Base-by-base conservation (phyloP, 1,139 yeast species). In the Kurtzmaniella natalensis region DNA sequence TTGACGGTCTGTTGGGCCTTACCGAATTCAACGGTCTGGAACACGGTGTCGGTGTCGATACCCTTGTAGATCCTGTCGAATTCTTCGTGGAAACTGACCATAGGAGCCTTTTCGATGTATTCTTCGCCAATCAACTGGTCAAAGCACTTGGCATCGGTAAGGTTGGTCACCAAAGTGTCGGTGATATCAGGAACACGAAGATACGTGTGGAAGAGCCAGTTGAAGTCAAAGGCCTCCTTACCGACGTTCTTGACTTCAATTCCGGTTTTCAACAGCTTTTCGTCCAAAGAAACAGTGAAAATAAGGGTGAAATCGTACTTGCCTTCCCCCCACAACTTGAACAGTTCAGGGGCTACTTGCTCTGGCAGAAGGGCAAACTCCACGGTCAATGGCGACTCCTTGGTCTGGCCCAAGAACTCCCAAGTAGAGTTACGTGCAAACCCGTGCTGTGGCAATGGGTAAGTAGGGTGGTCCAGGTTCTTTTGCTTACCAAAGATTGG, bases 161-260 rank as follows among this genome's bases (percentile, higher is more conserved):
- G 68, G 43, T 94, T 94, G 38, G 80, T 76, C 15, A 92, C 89
- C 44, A 81, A 63, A 1, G 81, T 75, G 43, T 82, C 87, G 38
- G 81, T 81, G 45, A 92, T 77, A 51, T 88, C 95, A 23, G 78
- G 78, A 18, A 87, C 71, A 34, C 68, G 64, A 57, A 82, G 73
- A 57, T 92, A 92, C n/a, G 96, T 85, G 62, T 92, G 98, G 79
- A 92, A 88, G 43, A 92, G 72, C 84, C 95, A 87, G 57, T 89
- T 85, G 76, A 89, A 92, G 42, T 82, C 88, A 67, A 87, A 85
- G 3, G 75, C 51, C 28, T 68, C 63, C 28, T 55, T 44, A 37
- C 83, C 92, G 11, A 80, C 63, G 58, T 92, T 92, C 48, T 73
- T 77, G 26, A 92, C 85, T 39, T 81, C 87, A 47, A 92, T 78